phyloP scores from a whole-genome alignment of 2,329 filamentous ascomycete species.

The Sporothrix humicola region DNA sequence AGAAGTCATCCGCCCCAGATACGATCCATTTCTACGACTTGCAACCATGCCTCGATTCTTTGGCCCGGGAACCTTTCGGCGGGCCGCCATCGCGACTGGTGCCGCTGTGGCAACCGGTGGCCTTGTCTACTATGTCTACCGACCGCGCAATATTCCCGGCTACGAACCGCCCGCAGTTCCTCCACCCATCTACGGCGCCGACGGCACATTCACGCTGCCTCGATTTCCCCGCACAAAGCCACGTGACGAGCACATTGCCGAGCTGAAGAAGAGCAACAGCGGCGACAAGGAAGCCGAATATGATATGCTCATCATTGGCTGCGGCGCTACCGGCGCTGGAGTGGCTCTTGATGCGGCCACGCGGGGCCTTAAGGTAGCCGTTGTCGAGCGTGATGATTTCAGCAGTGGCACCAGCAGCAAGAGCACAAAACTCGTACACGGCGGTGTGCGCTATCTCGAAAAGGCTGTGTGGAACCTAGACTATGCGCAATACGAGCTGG shows the following conservation, averaged over 20 bases:
- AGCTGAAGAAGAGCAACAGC: constrained; percentile 54
- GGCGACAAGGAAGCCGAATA: constrained; percentile 60
- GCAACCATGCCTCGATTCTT: constrained; percentile 42
- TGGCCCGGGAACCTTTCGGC: constrained; percentile 47
- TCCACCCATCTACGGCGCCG: constrained; percentile 71
- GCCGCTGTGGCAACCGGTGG: constrained; percentile 52
- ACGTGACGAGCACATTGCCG: constrained; percentile 67
- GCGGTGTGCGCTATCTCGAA: constrained; percentile 81
- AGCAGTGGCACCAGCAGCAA: constrained; percentile 82
- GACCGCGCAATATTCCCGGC: constrained; percentile 74
- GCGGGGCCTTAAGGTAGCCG: constrained; percentile 76
- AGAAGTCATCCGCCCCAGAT: not conserved
- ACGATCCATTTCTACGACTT: not conserved
- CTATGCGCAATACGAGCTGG: constrained; percentile 80
- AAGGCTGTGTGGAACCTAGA: constrained; percentile 86
- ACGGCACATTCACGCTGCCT: constrained; percentile 70
- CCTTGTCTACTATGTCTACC: constrained; percentile 61
- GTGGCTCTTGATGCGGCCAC: constrained; percentile 82
- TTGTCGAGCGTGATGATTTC: constrained; percentile 84
- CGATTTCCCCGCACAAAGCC: constrained; percentile 68
- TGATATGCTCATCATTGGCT: constrained; percentile 79
- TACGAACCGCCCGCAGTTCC: constrained; percentile 71
- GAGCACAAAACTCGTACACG: constrained; percentile 87
- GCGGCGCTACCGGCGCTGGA: constrained; percentile 77
- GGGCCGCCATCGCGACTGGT: constrained; percentile 52